phyloP scores from a whole-genome alignment of 2,329 filamentous ascomycete species.

The Aureobasidium subglaciale region DNA sequence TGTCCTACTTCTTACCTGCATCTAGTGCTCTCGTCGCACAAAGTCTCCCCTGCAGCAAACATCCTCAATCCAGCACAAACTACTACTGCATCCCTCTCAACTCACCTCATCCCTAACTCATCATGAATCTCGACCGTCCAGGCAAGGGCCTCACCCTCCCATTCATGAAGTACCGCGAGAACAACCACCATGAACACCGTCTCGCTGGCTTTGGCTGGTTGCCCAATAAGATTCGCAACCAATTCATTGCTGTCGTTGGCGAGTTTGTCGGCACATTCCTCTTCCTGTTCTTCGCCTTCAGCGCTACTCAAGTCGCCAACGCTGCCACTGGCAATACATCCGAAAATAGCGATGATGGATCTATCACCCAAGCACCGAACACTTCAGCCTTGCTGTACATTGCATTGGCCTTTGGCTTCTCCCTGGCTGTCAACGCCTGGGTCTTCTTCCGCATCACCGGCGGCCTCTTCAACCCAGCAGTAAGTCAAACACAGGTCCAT shows the following conservation, averaged over 20 bases:
- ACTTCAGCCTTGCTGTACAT: slow-evolving; percentile 33
- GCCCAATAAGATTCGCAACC: slow-evolving; percentile 35
- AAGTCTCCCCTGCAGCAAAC: slow-evolving; percentile 7
- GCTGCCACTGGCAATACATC: slow-evolving; percentile 23
- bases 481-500: slow-evolving; percentile 16
- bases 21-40: slow-evolving; percentile 2
- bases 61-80: neutral
- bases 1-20: neutral
- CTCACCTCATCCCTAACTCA: slow-evolving; percentile 14
- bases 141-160: slow-evolving; percentile 32
- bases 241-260: slow-evolving; percentile 37
- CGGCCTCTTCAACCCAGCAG: slow-evolving; percentile 31
- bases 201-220: slow-evolving; percentile 36
- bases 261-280: slow-evolving; percentile 41
- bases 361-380: slow-evolving; percentile 29
- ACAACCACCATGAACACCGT: slow-evolving; percentile 27
- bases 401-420: slow-evolving; percentile 36
- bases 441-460: slow-evolving; percentile 38
- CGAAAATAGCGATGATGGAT: slow-evolving; percentile 16
- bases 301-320: slow-evolving; percentile 36
- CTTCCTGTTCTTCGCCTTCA: slow-evolving; percentile 38
- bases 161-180: slow-evolving; percentile 28
- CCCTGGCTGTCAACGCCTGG: slow-evolving; percentile 38
- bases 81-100: neutral
- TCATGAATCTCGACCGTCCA: slow-evolving; percentile 35